A percentile compares a stretch with the other conserved stretches of the same genome.
Evolutionary conservation across 768 basidiomycete genomes (phyloP).

Genomic region (Collybia sp.): DNA sequence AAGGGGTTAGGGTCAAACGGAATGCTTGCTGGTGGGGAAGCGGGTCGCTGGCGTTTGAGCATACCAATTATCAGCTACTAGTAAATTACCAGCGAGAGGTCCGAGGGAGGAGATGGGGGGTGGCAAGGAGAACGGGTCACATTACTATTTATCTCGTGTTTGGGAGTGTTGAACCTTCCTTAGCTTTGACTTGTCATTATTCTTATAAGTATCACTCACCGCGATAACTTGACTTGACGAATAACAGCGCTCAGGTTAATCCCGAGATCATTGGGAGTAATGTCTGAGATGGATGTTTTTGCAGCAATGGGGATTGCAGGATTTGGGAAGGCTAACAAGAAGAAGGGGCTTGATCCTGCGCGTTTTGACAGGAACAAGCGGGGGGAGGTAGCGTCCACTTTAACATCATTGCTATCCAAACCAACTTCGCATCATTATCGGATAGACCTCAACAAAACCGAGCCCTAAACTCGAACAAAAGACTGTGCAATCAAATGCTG

Average conservation of each 20-base stretch:
- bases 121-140: no score
- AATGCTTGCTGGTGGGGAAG: slow-evolving; percentile 35
- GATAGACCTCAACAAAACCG: neutral
- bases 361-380: slow-evolving; percentile 77
- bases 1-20: slow-evolving; percentile 22
- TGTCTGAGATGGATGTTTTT: slow-evolving; percentile 63
- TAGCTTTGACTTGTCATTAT: neutral
- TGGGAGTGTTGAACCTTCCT: no score
- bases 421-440: neutral
- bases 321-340: slow-evolving; percentile 72
- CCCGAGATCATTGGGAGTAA: slow-evolving; percentile 6
- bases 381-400: slow-evolving; percentile 34
- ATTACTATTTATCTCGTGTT: no score
- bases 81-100: neutral
- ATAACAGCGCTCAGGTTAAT: no score
- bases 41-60: slow-evolving; percentile 50
- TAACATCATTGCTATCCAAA: slow-evolving; percentile 1
- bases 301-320: slow-evolving; percentile 82
- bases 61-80: slow-evolving; percentile 19
- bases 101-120: no score
- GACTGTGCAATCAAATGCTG: neutral
- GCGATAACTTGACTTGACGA: no score
- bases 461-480: neutral
- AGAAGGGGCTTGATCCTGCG: slow-evolving; percentile 66
- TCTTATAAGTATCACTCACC: neutral